Percentiles rank a stretch among this genome's conserved stretches.
Evolutionary conservation across 768 basidiomycete species (phyloP).

Genomic region (Serendipita sp.): DNA sequence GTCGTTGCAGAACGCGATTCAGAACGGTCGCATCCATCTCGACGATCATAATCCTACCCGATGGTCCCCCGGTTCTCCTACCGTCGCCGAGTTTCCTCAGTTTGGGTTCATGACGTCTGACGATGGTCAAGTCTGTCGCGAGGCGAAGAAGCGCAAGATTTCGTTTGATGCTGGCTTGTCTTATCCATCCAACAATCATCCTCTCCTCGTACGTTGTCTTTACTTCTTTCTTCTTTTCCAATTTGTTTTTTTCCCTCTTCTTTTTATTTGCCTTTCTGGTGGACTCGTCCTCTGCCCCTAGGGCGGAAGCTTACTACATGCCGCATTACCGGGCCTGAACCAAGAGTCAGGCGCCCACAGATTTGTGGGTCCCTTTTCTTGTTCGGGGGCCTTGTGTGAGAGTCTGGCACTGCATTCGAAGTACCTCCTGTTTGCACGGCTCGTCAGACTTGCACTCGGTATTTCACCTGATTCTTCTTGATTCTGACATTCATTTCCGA

Average conservation of each 20-base stretch:
- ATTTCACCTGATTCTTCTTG: constrained; percentile 4
- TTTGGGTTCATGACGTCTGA: not conserved
- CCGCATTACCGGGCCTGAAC: no score
- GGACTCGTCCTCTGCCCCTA: no score
- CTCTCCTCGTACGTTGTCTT: not conserved
- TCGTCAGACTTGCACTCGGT: no score
- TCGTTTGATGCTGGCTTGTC: not conserved
- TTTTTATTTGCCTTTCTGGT: no score
- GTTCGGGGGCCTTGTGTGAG: no score
- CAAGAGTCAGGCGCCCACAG: no score
- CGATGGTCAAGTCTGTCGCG: not conserved
- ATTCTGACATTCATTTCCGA: not conserved
- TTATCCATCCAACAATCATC: not conserved
- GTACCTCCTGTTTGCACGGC: no score
- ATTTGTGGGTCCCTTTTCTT: no score
- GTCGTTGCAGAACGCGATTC: not conserved
- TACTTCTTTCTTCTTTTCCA: no score
- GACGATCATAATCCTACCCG: not conserved
- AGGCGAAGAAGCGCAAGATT: constrained; percentile 3
- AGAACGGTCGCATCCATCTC: not conserved
- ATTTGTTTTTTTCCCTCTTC: no score
- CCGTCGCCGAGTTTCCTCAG: not conserved
- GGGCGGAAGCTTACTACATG: no score
- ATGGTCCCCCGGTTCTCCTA: not conserved
- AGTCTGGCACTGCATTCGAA: no score